Evolutionary conservation across 768 basidiomycete genomes (phyloP).

Genomic region (Mycena galopus): DNA sequence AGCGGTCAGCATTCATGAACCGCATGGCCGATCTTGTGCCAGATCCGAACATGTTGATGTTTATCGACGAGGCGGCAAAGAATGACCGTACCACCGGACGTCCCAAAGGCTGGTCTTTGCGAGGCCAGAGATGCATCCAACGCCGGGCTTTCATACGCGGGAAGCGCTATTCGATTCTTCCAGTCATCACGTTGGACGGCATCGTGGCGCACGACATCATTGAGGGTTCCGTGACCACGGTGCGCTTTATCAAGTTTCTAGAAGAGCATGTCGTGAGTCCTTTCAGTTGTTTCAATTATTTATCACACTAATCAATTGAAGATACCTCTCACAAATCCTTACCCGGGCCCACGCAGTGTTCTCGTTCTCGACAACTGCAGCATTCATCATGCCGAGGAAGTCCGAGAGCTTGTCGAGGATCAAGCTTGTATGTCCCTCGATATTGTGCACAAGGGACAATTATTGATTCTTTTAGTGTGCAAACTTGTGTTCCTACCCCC

Average conservation of each 20-base stretch:
- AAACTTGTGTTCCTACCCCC: not conserved
- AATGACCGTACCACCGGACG: constrained; percentile 29
- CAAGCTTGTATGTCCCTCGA: not conserved
- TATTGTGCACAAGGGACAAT: not conserved
- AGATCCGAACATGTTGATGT: constrained; percentile 30
- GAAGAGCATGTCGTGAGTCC: constrained; percentile 24
- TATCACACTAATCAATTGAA: too few species aligned
- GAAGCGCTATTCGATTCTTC: constrained; percentile 36
- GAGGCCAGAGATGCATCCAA: constrained; percentile 28
- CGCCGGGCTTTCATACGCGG: constrained; percentile 32
- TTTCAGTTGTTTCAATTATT: too few species aligned
- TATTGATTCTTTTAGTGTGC: not conserved
- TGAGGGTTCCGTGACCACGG: too few species aligned
- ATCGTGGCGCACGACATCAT: constrained; percentile 3
- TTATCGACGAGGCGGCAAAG: constrained; percentile 37
- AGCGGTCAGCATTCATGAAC: constrained; percentile 38
- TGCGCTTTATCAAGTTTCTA: constrained; percentile 39
- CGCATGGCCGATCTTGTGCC: constrained; percentile 36
- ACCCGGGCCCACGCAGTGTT: constrained; percentile 33
- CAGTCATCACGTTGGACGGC: constrained; percentile 31
- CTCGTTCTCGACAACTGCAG: constrained; percentile 3
- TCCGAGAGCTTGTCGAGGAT: not conserved
- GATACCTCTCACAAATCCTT: constrained; percentile 36
- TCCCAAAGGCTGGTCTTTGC: constrained; percentile 11
- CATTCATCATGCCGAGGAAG: not conserved